Evolutionary conservation across 2,329 filamentous ascomycete species (phyloP), one percentile per base, ranked within the genome.

Genomic region (Chaetomium sp.): DNA sequence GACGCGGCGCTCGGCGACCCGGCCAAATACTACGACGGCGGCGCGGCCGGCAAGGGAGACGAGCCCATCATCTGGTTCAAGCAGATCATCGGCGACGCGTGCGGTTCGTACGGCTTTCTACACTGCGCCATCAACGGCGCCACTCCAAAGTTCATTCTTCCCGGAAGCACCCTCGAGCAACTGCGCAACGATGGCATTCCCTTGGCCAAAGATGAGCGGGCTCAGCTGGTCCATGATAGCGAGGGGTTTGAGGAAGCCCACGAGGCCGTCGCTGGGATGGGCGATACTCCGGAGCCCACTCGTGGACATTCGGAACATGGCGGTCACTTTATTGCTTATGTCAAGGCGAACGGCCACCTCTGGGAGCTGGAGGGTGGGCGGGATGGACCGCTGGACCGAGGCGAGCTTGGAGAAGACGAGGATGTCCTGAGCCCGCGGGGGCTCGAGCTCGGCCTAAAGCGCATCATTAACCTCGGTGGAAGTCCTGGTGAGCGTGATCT

Each of bases 1-100:
- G 87, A 90, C 76, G 79, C 81, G 38, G 67, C 71, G 3, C 62
- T 69, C 29, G 65, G 67, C 12, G 67, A 69, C 56, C 63, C 67
- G 4, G 25, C 13, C 42, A 50, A 10, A 21, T 67, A 67, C 57
- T 67, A 67, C 29, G 33, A 53, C 47, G 67, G 65, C 25, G 59
- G 65, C 13, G 16, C 51, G 29, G 60, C 73, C 38, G 72, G 72
- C 45, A 72, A 73, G 25, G 77, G 76, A 1, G 70, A 64, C 23
- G 54, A 65, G 70, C 85, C 90, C 7, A 86, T 93, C 0, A 79
- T 91, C 21, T 96, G 91, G 91, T 95, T 92, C 79, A 88, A 88
- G 73, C 92, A 96, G 76, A 95, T 90, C 0, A 95, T 96, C 71
- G 85, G 87, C 64, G 89, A 95, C 74, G 90, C 91, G 0, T 96